These are phyloP conservation scores for Geranium rotundifolium DNA, from an alignment of 345 rosid species.

Conservation along the genomic window DNA sequence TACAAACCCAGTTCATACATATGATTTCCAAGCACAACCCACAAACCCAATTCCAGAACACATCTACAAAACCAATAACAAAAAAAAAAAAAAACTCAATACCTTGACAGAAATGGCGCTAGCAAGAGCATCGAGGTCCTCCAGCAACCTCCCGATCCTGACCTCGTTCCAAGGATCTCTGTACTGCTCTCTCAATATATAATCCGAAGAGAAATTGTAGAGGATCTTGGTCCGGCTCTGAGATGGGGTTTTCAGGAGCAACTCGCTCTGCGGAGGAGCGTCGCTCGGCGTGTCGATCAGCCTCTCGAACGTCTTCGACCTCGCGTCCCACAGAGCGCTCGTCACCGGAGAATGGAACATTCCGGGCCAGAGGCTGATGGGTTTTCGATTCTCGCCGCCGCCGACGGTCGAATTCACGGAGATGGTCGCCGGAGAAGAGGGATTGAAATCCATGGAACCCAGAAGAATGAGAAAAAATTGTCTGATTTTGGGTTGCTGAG, in stretches of 20 bases:
- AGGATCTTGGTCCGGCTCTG: constrained; percentile 59
- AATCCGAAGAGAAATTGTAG: constrained; percentile 59
- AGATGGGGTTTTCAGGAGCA: constrained; percentile 45
- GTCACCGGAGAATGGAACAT: constrained; percentile 84
- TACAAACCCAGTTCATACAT: constrained; percentile 8
- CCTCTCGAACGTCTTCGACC: constrained; percentile 59
- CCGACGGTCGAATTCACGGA: constrained; percentile 34
- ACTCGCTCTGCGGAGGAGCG: constrained; percentile 73
- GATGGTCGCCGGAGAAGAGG: neutral
- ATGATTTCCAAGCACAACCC: neutral
- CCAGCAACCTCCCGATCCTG: constrained; percentile 72
- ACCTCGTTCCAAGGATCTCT: constrained; percentile 93
- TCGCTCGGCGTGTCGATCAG: constrained; percentile 70
- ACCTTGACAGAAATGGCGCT: constrained; percentile 91
- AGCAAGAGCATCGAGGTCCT: constrained; percentile 88
- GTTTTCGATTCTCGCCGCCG: constrained; percentile 31
- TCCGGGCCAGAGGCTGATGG: constrained; percentile 77
- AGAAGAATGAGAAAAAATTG: neutral
- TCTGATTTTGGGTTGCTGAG: neutral
- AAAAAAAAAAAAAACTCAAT: neutral
- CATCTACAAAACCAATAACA: neutral
- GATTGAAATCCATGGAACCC: constrained; percentile 21
- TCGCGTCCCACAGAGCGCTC: constrained; percentile 69
- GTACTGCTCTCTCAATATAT: constrained; percentile 64
- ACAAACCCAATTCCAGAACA: neutral